Evolutionary conservation across 2,329 filamentous ascomycete species (phyloP).

Genomic region (Penicillium expansum): DNA sequence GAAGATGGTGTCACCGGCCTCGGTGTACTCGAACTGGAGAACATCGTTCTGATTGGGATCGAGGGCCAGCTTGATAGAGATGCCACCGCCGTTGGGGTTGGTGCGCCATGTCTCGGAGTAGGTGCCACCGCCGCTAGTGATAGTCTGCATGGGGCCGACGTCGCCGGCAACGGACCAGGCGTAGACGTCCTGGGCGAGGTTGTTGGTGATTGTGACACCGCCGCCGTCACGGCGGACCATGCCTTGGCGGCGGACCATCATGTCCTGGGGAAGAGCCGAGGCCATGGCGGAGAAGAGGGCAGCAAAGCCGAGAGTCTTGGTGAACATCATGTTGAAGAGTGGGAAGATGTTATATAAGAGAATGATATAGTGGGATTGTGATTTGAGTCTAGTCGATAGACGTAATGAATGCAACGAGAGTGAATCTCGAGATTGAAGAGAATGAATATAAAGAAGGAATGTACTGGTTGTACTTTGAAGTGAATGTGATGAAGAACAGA

Average conservation of each 20-base stretch:
- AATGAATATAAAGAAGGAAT: conserved; percentile 20
- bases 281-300: conserved; percentile 33
- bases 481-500: conserved; percentile 13
- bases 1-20: conserved; percentile 32
- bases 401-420: conserved; percentile 25
- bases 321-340: conserved; percentile 37
- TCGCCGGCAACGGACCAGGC: conserved; percentile 41
- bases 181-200: conserved; percentile 38
- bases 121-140: conserved; percentile 34
- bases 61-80: conserved; percentile 44
- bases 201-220: conserved; percentile 40
- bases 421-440: conserved; percentile 24
- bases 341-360: conserved; percentile 10
- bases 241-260: conserved; percentile 25
- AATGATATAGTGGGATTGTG: conserved; percentile 9
- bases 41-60: conserved; percentile 32
- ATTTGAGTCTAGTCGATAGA: conserved; percentile 24
- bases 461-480: conserved; percentile 18
- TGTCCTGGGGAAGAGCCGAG: conserved; percentile 30
- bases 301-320: conserved; percentile 35
- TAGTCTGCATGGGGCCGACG: conserved; percentile 35
- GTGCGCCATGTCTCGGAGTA: conserved; percentile 36
- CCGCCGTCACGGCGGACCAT: conserved; percentile 23
- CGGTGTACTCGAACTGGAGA: conserved; percentile 46
- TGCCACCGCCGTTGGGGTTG: conserved; percentile 41